phyloP scores from a whole-genome alignment of 73 alveolate species.

The Durusdinium trenchii region DNA sequence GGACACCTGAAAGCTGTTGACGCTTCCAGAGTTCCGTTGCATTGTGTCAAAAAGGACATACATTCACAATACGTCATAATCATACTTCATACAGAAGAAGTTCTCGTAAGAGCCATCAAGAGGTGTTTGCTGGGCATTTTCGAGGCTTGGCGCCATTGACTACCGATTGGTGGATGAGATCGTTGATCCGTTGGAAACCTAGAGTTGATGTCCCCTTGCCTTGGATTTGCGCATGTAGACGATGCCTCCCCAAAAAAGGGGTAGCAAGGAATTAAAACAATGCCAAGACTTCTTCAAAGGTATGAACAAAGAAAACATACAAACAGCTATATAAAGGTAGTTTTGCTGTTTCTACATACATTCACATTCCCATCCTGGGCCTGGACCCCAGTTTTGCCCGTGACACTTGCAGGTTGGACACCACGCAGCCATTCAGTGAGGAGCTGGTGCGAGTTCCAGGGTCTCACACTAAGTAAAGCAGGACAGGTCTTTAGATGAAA shows the following conservation, averaged over 20 bases:
- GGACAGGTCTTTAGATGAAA: background rate
- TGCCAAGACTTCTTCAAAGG: no score
- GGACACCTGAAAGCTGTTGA: background rate
- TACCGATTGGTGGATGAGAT: constrained; percentile 79
- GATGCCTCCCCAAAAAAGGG: background rate
- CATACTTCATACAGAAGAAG: background rate
- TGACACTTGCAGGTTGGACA: constrained; percentile 81
- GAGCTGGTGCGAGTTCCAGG: constrained; percentile 88
- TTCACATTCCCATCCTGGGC: no score
- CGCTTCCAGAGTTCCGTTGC: background rate
- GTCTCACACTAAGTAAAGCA: background rate
- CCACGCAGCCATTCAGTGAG: constrained; percentile 73
- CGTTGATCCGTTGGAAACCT: constrained; percentile 49
- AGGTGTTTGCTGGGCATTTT: no score
- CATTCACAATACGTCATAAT: no score
- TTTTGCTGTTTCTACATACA: no score
- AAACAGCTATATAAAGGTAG: no score
- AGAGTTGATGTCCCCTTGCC: no score
- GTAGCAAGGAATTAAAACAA: background rate
- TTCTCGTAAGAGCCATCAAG: no score
- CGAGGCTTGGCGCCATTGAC: constrained; percentile 93
- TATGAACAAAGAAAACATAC: no score
- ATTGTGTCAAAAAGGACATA: background rate
- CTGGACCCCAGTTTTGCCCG: no score
- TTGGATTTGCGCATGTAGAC: background rate